Evolutionary conservation across 2,329 filamentous ascomycete genomes (phyloP).

Genomic region (Hysterium pulicare): DNA sequence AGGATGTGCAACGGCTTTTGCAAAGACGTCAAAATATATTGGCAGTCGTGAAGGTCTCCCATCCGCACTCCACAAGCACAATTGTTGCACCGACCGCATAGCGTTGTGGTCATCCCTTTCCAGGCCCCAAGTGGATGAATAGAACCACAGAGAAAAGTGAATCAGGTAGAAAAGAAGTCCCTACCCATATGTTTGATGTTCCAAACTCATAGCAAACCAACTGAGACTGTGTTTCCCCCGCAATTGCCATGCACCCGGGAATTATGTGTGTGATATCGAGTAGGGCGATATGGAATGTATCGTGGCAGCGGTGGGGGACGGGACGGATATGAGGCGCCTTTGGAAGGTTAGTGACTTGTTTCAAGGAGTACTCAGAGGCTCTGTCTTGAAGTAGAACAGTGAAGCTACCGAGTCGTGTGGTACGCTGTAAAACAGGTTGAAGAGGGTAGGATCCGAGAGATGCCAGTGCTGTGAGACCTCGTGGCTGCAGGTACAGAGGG

Average conservation of each 20-base stretch:
- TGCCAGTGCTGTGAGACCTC: conserved; percentile 27
- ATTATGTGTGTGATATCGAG: conserved; percentile 18
- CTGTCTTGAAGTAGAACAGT: conserved; percentile 16
- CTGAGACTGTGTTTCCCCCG: conserved; percentile 23
- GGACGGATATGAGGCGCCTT: no score
- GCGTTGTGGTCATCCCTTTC: conserved; percentile 9
- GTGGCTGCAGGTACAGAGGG: conserved; percentile 30
- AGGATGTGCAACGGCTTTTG: no score
- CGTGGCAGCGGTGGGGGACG: conserved; percentile 15
- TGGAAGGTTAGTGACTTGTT: no score
- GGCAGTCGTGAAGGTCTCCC: conserved; percentile 4
- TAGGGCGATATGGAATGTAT: conserved; percentile 14
- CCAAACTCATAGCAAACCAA: conserved; percentile 40
- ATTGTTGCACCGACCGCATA: conserved; percentile 13
- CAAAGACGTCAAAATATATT: no score
- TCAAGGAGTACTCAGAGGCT: no score
- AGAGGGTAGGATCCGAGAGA: conserved; percentile 19
- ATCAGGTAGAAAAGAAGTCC: conserved; percentile 20
- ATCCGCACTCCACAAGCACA: conserved; percentile 1
- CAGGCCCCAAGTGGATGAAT: background rate
- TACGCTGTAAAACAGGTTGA: conserved; percentile 22
- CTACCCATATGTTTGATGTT: conserved; percentile 42
- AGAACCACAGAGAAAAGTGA: conserved; percentile 13
- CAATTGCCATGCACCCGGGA: conserved; percentile 30
- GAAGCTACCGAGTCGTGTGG: conserved; percentile 19